These are phyloP conservation scores for Colletotrichum tropicale DNA, from an alignment of 2,329 filamentous ascomycete genomes.

Conservation along the genomic window DNA sequence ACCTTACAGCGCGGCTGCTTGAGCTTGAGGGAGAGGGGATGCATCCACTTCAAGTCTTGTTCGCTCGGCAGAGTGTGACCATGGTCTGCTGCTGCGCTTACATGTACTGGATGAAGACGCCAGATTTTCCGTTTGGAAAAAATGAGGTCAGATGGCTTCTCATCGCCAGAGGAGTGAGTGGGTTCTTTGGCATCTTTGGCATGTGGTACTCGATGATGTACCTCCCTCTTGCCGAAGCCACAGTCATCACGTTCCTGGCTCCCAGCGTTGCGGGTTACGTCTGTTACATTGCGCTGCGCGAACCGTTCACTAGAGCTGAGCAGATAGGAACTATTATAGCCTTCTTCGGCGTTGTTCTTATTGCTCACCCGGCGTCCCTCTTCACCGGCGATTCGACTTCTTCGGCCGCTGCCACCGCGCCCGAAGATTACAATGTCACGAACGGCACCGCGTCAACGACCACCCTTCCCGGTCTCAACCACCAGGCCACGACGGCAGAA, in stretches of 20 bases:
- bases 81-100: conserved; percentile 69
- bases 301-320: conserved; percentile 80
- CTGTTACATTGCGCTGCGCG: conserved; percentile 75
- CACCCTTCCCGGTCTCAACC: conserved; percentile 33
- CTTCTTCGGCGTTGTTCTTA: conserved; percentile 80
- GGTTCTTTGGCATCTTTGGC: conserved; percentile 80
- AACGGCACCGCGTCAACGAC: conserved; percentile 5
- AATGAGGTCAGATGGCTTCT: conserved; percentile 72
- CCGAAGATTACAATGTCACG: conserved; percentile 12
- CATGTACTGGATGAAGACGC: conserved; percentile 73
- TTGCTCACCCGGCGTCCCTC: conserved; percentile 72
- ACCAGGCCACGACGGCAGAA: conserved; percentile 61
- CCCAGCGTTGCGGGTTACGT: conserved; percentile 81
- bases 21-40: conserved; percentile 75
- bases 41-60: conserved; percentile 85
- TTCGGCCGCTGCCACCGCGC: conserved; percentile 9
- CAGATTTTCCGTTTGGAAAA: conserved; percentile 73
- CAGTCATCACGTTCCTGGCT: conserved; percentile 85
- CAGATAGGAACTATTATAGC: conserved; percentile 79
- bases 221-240: conserved; percentile 84
- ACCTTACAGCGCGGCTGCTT: conserved; percentile 77
- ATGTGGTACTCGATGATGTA: conserved; percentile 74
- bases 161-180: conserved; percentile 69
- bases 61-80: conserved; percentile 80
- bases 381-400: conserved; percentile 40